Evolutionary conservation across 2,329 filamentous ascomycete genomes (phyloP).

Genomic region (Clonostachys solani): DNA sequence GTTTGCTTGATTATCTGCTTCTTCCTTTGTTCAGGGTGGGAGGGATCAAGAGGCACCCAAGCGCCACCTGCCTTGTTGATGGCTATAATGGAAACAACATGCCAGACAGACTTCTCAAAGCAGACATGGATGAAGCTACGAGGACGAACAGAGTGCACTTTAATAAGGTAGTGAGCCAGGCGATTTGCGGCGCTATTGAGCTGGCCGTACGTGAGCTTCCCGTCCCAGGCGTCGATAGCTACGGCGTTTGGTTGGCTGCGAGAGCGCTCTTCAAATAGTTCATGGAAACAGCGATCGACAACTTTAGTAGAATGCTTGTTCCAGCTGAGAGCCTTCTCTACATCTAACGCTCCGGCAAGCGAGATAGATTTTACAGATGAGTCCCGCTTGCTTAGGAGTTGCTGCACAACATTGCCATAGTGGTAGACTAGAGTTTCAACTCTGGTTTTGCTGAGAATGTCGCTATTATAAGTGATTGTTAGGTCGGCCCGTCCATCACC

Average conservation of each 20-base stretch:
- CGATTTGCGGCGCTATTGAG: conserved; percentile 10
- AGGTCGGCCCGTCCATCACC: conserved; percentile 1
- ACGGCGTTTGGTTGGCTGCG: neutral
- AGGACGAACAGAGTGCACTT: conserved; percentile 9
- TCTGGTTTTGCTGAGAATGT: neutral
- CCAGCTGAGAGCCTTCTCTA: neutral
- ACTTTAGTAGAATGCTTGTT: neutral
- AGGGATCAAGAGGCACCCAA: conserved; percentile 16
- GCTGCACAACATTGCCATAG: conserved; percentile 1
- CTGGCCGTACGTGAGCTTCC: conserved; percentile 10
- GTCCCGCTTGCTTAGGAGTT: conserved; percentile 1
- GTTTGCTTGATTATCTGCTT: conserved; percentile 1
- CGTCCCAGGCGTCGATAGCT: neutral
- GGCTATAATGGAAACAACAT: conserved; percentile 13
- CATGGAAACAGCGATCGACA: neutral
- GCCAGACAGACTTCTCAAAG: conserved; percentile 17
- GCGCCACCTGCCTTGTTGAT: conserved; percentile 20
- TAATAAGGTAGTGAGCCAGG: conserved; percentile 8
- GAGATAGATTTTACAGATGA: neutral
- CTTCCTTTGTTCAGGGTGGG: conserved; percentile 5
- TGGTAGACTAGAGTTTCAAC: conserved; percentile 1
- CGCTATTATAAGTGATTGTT: conserved; percentile 1
- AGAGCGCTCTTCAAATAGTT: neutral
- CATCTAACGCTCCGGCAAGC: neutral
- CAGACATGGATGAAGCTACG: conserved; percentile 12